These are phyloP conservation scores for Zhuliangozyma blackwelliae DNA, from an alignment of 1,139 yeast species.

Conservation along the genomic window DNA sequence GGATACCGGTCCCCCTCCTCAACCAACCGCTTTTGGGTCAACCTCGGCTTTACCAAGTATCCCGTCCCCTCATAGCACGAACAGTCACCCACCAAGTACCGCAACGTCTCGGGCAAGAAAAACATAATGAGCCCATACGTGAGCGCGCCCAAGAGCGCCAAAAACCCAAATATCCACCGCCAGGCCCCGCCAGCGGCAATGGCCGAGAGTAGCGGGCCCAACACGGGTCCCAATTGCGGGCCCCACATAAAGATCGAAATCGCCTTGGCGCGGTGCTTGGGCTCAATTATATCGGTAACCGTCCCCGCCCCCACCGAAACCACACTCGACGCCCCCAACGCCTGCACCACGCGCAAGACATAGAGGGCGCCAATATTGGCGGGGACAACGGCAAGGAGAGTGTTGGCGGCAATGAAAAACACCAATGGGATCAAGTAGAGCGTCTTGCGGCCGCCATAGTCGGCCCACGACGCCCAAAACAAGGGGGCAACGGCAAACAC, in stretches of 20 bases:
- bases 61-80: conserved; percentile 17
- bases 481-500: conserved; percentile 52
- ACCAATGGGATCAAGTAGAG: conserved; percentile 43
- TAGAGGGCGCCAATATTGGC: conserved; percentile 42
- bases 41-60: conserved; percentile 23
- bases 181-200: conserved; percentile 34
- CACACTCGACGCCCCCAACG: conserved; percentile 53
- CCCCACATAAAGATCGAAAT: conserved; percentile 57
- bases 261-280: conserved; percentile 45
- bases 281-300: conserved; percentile 47
- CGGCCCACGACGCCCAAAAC: conserved; percentile 56
- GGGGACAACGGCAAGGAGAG: conserved; percentile 47
- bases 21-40: conserved; percentile 24
- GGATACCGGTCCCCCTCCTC: conserved; percentile 27
- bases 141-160: conserved; percentile 40
- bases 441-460: conserved; percentile 53
- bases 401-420: conserved; percentile 43
- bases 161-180: conserved; percentile 58
- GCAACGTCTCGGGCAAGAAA: conserved; percentile 50
- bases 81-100: conserved; percentile 55
- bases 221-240: conserved; percentile 55
- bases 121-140: conserved; percentile 37
- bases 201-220: conserved; percentile 50
- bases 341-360: conserved; percentile 45
- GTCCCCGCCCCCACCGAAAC: conserved; percentile 57